Conservation (phyloP, 192 early-diverging fungal species). For the Coemansia interrupta region DNA sequence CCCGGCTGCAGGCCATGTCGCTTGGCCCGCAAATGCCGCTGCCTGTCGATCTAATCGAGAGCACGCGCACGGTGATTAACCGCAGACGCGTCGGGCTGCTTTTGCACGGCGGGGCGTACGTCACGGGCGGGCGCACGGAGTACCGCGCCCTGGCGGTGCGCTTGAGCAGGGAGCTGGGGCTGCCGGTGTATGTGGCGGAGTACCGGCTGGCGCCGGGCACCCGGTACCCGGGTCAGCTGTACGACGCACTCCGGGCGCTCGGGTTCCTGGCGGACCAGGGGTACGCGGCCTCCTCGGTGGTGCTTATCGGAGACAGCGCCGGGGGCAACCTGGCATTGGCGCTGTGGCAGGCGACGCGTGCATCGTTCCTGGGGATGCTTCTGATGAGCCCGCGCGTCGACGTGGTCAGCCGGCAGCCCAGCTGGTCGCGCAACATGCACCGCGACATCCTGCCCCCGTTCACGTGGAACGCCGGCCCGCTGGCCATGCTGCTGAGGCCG, state of each 20-base stretch:
- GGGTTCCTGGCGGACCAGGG: conserved; percentile 51
- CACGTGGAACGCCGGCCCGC: background rate
- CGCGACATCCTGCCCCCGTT: conserved; percentile 18
- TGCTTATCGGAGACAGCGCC: conserved; percentile 47
- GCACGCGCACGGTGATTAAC: background rate
- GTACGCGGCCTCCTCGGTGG: conserved; percentile 12
- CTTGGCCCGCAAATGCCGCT: background rate
- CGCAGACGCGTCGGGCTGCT: conserved; percentile 54
- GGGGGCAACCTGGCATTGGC: conserved; percentile 46
- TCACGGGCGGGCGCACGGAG: conserved; percentile 29
- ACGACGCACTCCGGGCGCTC: conserved; percentile 78
- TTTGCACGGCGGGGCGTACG: conserved; percentile 74
- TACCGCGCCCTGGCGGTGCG: conserved; percentile 44
- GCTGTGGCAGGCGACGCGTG: conserved; percentile 26
- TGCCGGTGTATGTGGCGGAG: conserved; percentile 54
- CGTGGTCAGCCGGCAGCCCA: conserved; percentile 11
- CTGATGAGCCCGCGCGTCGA: conserved; percentile 45
- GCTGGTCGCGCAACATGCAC: conserved; percentile 13
- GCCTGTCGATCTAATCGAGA: background rate
- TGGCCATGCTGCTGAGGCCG: conserved; percentile 10
- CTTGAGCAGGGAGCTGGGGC: conserved; percentile 50
- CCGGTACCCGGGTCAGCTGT: conserved; percentile 76
- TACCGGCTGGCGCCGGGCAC: conserved; percentile 80
- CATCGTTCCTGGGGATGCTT: conserved; percentile 4
- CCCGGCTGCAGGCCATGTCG: no score